phyloP scores from a whole-genome alignment of 1,139 yeast species.

The Yamadazyma blattariae region DNA sequence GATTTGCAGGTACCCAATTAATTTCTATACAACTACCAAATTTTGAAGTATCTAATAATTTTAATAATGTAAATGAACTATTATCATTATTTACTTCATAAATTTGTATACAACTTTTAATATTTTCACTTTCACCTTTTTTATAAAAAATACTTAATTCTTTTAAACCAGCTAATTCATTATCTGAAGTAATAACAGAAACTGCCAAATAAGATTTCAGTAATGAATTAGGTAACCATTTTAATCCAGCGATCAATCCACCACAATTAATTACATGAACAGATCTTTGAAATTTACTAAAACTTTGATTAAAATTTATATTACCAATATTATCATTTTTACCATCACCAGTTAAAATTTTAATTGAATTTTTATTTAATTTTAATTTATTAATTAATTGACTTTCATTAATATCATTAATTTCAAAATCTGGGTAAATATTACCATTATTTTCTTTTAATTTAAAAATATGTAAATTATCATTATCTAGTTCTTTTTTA shows the following conservation, averaged over 20 bases:
- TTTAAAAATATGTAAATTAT: neutral
- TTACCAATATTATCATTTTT: neutral
- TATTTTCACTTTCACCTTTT: constrained; percentile 8
- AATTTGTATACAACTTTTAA: constrained; percentile 44
- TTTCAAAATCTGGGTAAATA: neutral
- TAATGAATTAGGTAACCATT: constrained; percentile 46
- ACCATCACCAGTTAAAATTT: neutral
- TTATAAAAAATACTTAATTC: constrained; percentile 32
- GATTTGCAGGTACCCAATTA: constrained; percentile 45
- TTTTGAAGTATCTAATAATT: constrained; percentile 33
- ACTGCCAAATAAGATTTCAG: constrained; percentile 47
- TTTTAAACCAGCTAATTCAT: constrained; percentile 21
- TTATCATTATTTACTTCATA: constrained; percentile 38
- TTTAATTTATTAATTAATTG: neutral
- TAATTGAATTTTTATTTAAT: neutral
- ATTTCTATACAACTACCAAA: constrained; percentile 57
- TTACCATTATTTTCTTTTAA: neutral
- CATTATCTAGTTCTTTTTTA: constrained; percentile 4
- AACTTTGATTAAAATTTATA: neutral
- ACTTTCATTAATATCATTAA: neutral
- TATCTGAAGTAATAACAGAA: constrained; percentile 33
- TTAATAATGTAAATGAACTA: constrained; percentile 22
- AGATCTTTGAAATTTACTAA: constrained; percentile 23
- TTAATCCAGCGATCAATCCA: constrained; percentile 50
- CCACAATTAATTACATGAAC: constrained; percentile 54